These are phyloP conservation scores for Phylloporus sp. DNA, from an alignment of 768 basidiomycete species.

Conservation along the genomic window DNA sequence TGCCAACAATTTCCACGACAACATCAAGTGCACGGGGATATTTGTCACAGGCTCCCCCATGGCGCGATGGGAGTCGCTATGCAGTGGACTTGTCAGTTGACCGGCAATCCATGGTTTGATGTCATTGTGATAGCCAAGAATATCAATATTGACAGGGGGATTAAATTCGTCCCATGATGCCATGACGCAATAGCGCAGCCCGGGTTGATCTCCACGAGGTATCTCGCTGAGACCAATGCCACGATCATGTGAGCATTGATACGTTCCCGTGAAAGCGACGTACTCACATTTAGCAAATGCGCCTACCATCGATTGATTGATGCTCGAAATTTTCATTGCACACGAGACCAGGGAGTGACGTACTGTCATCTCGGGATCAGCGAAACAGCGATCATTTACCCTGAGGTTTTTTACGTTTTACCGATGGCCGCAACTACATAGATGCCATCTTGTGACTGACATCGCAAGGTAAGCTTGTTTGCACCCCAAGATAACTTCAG, in stretches of 20 bases:
- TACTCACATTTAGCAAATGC: too few species aligned
- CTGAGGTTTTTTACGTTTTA: constrained; percentile 67
- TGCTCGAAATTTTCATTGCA: neutral
- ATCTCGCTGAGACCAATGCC: constrained; percentile 44
- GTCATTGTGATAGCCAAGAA: constrained; percentile 36
- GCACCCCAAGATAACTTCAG: too few species aligned
- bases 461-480: constrained; percentile 51
- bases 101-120: neutral
- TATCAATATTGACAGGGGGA: constrained; percentile 75
- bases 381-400: constrained; percentile 76
- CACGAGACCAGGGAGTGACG: constrained; percentile 21
- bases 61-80: neutral
- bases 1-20: neutral
- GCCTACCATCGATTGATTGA: constrained; percentile 29
- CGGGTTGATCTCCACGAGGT: constrained; percentile 75
- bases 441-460: constrained; percentile 69
- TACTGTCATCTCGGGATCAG: constrained; percentile 63
- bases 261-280: too few species aligned
- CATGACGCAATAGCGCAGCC: constrained; percentile 77
- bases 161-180: constrained; percentile 81
- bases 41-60: neutral
- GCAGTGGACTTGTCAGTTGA: neutral
- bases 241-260: neutral
- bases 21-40: neutral
- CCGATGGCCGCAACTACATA: constrained; percentile 67